Percentiles rank a stretch among this genome's conserved stretches.
These are phyloP conservation scores for Ogataea zsoltii DNA, from an alignment of 805 yeast species.

Conservation along the genomic window DNA sequence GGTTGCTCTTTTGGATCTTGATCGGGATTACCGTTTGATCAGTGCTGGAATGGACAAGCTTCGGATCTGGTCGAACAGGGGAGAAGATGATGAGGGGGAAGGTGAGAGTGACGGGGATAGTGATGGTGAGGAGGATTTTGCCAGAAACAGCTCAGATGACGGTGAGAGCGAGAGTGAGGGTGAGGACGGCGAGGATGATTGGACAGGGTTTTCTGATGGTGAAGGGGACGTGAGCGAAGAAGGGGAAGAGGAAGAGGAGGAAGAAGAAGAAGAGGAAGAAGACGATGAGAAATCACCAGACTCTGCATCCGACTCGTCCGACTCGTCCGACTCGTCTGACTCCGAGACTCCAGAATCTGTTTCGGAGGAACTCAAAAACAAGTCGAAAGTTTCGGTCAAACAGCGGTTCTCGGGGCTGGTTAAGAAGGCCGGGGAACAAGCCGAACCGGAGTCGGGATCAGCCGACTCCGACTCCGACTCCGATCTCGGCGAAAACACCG, in stretches of 20 bases:
- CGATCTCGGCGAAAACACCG: slow-evolving; percentile 22
- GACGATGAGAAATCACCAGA: too few species aligned
- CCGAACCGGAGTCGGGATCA: slow-evolving; percentile 2
- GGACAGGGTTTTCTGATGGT: slow-evolving; percentile 16
- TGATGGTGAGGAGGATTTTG: slow-evolving; percentile 4
- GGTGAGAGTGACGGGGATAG: slow-evolving; percentile 32
- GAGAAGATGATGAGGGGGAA: slow-evolving; percentile 22
- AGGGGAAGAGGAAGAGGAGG: slow-evolving; percentile 18
- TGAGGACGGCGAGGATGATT: slow-evolving; percentile 14
- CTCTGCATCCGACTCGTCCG: too few species aligned
- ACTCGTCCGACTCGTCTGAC: too few species aligned
- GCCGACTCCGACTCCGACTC: slow-evolving; percentile 13
- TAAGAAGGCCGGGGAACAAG: slow-evolving; percentile 6
- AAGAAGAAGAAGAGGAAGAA: too few species aligned
- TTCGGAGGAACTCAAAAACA: slow-evolving; percentile 7
- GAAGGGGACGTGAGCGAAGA: slow-evolving; percentile 19
- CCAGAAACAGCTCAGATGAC: slow-evolving; percentile 13
- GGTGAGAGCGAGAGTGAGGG: slow-evolving; percentile 12
- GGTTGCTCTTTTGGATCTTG: slow-evolving; percentile 74
- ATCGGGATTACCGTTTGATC: slow-evolving; percentile 73
- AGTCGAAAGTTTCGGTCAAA: slow-evolving; percentile 3
- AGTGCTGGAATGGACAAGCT: slow-evolving; percentile 83
- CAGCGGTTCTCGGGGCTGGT: neutral
- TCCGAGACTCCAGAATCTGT: neutral
- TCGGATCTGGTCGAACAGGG: slow-evolving; percentile 65